Evolutionary conservation across 176 grass and related monocot genomes (phyloP).

Genomic region (Echinochloa phyllopogon): DNA sequence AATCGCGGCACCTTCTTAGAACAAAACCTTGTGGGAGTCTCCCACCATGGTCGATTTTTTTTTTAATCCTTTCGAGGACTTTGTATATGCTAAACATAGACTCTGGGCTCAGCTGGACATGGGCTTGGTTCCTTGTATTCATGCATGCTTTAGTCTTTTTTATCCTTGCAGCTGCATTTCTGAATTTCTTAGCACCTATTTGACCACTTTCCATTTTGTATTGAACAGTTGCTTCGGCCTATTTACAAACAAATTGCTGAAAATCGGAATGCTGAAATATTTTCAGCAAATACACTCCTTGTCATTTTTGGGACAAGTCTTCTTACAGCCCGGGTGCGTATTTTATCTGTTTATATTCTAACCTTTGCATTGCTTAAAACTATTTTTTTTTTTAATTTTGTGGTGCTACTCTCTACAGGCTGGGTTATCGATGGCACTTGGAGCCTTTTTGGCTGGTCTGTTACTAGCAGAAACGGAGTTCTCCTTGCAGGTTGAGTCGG

Average conservation of each 20-base stretch:
- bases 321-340: conserved; percentile 90
- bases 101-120: conserved; percentile 8
- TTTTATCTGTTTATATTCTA: conserved; percentile 28
- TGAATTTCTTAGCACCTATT: conserved; percentile 25
- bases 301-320: conserved; percentile 99
- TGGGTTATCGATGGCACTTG: conserved; percentile 97
- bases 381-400: conserved; percentile 40
- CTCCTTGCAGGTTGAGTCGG: conserved; percentile 98
- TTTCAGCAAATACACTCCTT: conserved; percentile 99
- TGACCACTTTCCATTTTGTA: conserved; percentile 34
- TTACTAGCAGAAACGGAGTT: conserved; percentile 98
- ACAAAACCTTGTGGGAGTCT: too few relatives aligned
- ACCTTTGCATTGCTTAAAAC: conserved; percentile 28
- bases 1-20: too few relatives aligned
- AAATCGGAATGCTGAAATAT: conserved; percentile 98
- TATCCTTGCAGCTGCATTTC: conserved; percentile 39
- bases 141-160: conserved; percentile 20
- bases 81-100: conserved; percentile 6
- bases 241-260: conserved; percentile 99
- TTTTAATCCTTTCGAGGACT: conserved; percentile 19
- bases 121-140: background rate
- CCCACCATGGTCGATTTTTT: background rate
- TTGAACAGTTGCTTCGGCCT: conserved; percentile 82
- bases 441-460: conserved; percentile 98
- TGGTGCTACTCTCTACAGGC: conserved; percentile 58